phyloP scores from a whole-genome alignment of 2,329 filamentous ascomycete species.

The Aotearoamyces nothofagi region DNA sequence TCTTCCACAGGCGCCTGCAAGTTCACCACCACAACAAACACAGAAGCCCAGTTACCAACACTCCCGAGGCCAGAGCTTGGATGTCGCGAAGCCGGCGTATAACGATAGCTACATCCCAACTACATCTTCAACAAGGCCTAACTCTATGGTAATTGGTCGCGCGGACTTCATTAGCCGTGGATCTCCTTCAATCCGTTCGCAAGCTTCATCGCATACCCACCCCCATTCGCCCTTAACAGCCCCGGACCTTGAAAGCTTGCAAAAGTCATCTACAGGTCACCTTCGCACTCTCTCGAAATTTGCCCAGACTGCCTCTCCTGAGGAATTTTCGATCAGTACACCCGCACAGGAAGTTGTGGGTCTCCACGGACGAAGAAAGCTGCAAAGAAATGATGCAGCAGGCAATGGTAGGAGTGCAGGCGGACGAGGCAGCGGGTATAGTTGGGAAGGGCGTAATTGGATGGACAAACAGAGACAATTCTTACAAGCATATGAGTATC shows the following conservation, averaged over 20 bases:
- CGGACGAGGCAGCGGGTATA: constrained; percentile 34
- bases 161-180: constrained; percentile 31
- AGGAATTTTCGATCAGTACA: constrained; percentile 68
- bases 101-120: constrained; percentile 8
- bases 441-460: constrained; percentile 80
- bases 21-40: constrained; percentile 21
- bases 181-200: constrained; percentile 10
- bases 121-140: constrained; percentile 26
- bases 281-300: constrained; percentile 75
- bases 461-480: constrained; percentile 99
- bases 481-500: constrained; percentile 91
- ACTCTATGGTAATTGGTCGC: constrained; percentile 44
- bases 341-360: constrained; percentile 77
- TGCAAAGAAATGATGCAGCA: constrained; percentile 56
- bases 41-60: constrained; percentile 5
- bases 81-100: constrained; percentile 4
- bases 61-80: constrained; percentile 4
- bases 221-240: constrained; percentile 34
- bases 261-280: constrained; percentile 81
- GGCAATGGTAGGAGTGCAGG: constrained; percentile 20
- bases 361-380: constrained; percentile 64
- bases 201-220: no score
- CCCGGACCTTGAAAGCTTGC: constrained; percentile 66
- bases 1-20: constrained; percentile 48
- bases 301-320: constrained; percentile 57